Base-by-base conservation (phyloP, 352 stramenopile genomes). In the Pythium dissotocum region DNA sequence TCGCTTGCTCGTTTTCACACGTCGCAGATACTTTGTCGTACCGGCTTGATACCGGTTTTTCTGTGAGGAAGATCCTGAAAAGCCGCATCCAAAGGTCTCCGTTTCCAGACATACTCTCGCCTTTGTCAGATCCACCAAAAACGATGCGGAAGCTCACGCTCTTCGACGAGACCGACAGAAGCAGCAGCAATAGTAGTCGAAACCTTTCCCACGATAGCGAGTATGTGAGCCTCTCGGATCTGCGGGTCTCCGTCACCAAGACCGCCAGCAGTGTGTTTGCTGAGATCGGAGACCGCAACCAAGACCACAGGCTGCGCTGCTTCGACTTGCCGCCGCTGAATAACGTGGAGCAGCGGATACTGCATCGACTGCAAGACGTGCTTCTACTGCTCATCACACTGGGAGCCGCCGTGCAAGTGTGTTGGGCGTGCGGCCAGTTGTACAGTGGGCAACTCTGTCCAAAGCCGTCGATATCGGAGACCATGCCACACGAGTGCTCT, bases 201-300 rank as follows among this genome's bases (percentile, higher is more conserved):
- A 6, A 9, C 12, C 14, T 21, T 0, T 8, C 44, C 44, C 44
- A 51, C 26, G 63, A 70, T 9, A 70, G 64, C 35, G 51, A 53
- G 6, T 71, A 71, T 24, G 65, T 71, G 58, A 71, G 65, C 30
- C 58, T 71, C 32, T 33, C 44, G 7, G 65, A 67, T 35, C 53
- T 63, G 6, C 64, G 14, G 44, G 26, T 9, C n/a, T 14, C 30
- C 35, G 38, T 46, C 18, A 32, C 12, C 16, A 33, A 21, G n/a
- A 6, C n/a, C 24, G 24, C 9, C 49, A 28, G 30, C 24, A 21
- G 32, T 49, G 21, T 18, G 13, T 26, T 32, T n/a, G 1, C 24
- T 21, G 13, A 14, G 33, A 56, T 18, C 53, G 55, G 38, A 32
- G 46, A 5, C 12, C 6, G 12, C 32, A 35, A 58, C 35, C 1